Evolutionary conservation across 306 rosid genomes (phyloP).

Genomic region (Prunus salicina): DNA sequence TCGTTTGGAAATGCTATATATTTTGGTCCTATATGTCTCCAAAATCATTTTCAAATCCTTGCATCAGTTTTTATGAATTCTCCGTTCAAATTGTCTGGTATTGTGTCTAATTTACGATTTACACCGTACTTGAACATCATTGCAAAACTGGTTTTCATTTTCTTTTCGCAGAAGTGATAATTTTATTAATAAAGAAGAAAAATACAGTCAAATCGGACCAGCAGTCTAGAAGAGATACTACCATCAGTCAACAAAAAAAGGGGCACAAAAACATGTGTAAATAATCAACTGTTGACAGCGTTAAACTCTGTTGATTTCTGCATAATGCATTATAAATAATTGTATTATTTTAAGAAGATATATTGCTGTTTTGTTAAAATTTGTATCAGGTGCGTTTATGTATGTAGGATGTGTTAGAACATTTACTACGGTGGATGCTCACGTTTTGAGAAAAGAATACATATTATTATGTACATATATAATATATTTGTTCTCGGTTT

Average conservation of each 20-base stretch:
- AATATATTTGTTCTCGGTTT: neutral
- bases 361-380: neutral
- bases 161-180: neutral
- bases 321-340: neutral
- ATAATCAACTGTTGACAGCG: neutral
- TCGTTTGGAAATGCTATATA: neutral
- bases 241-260: no score
- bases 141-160: neutral
- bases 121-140: neutral
- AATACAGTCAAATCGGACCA: no score
- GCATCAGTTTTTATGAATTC: neutral
- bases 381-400: neutral
- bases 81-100: neutral
- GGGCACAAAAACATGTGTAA: neutral
- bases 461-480: neutral
- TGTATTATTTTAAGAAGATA: neutral
- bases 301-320: neutral
- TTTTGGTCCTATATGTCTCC: neutral
- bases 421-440: neutral
- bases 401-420: neutral
- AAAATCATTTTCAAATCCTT: neutral
- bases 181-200: neutral
- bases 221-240: no score
- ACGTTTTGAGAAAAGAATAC: neutral
- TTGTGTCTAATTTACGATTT: neutral